Evolutionary conservation across 192 early-diverging fungal species (phyloP).

Genomic region (Entomortierella beljakovae): DNA sequence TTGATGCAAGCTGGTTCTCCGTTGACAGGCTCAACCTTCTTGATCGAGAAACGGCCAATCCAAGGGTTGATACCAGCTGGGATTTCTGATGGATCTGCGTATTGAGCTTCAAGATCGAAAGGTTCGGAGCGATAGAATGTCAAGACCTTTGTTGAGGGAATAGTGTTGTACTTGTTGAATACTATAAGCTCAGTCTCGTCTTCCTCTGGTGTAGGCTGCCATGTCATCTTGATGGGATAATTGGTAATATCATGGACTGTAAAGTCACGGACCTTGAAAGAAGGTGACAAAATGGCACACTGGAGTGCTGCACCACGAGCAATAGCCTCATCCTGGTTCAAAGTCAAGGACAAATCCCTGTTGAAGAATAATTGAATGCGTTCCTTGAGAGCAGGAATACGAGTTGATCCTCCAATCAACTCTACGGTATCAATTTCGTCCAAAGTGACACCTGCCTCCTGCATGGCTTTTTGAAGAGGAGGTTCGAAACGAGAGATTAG

Average conservation of each 20-base stretch:
- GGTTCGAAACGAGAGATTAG: constrained; percentile 77
- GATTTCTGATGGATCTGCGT: constrained; percentile 75
- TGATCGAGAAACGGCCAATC: constrained; percentile 91
- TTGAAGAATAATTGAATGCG: constrained; percentile 89
- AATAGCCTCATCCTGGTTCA: constrained; percentile 99
- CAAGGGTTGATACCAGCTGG: constrained; percentile 83
- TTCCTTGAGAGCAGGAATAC: constrained; percentile 94
- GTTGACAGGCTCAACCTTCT: constrained; percentile 80
- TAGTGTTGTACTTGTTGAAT: constrained; percentile 87
- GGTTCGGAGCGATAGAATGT: constrained; percentile 91
- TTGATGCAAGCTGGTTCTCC: constrained; percentile 86
- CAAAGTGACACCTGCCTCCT: constrained; percentile 75
- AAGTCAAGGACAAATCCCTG: constrained; percentile 90
- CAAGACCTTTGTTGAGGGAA: constrained; percentile 93
- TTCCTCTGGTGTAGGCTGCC: constrained; percentile 85
- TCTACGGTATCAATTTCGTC: constrained; percentile 96
- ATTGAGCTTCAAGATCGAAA: constrained; percentile 87
- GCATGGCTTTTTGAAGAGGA: constrained; percentile 84
- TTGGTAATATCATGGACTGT: constrained; percentile 88
- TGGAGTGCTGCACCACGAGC: constrained; percentile 96
- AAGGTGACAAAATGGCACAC: constrained; percentile 97
- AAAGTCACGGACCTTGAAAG: constrained; percentile 99
- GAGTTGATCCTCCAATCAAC: constrained; percentile 92
- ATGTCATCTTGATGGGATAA: constrained; percentile 92
- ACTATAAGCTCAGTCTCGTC: constrained; percentile 87